A percentile compares a stretch with the other conserved stretches of the same genome.
Conservation (phyloP, 192 early-diverging fungal species). For the Podochytrium sp. region DNA sequence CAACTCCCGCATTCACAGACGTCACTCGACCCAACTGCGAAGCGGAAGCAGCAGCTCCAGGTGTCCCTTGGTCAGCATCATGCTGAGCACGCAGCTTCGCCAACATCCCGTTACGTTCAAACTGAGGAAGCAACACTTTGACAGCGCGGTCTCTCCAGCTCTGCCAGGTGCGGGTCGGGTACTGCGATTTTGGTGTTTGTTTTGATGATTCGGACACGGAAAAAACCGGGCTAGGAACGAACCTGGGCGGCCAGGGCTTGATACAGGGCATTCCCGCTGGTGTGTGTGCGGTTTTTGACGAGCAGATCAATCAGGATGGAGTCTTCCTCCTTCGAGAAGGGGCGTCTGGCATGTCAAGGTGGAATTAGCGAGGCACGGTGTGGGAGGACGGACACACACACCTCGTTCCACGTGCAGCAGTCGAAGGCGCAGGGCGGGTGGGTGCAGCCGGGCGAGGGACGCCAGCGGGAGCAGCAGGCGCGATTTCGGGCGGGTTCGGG, state of each 20-base stretch:
- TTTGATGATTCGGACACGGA: background rate
- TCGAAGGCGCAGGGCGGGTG: no score
- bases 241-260: conserved; percentile 6
- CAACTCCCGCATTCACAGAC: no score
- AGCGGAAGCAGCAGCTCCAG: no score
- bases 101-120: no score
- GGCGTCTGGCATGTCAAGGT: background rate
- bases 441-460: no score
- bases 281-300: background rate
- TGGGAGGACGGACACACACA: background rate
- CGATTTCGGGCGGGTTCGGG: no score
- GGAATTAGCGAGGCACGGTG: background rate
- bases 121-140: background rate
- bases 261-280: background rate
- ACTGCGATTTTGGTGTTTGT: background rate
- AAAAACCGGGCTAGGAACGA: background rate
- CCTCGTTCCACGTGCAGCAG: no score
- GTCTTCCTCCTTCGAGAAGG: conserved; percentile 16
- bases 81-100: no score
- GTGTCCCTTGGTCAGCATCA: no score
- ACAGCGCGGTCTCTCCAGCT: conserved; percentile 16
- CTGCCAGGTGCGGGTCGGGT: background rate
- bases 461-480: no score
- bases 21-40: no score
- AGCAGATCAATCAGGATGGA: background rate